Evolutionary conservation across 306 rosid species (phyloP), one percentile per base, ranked within the genome.

Genomic region (Medicago arabica): DNA sequence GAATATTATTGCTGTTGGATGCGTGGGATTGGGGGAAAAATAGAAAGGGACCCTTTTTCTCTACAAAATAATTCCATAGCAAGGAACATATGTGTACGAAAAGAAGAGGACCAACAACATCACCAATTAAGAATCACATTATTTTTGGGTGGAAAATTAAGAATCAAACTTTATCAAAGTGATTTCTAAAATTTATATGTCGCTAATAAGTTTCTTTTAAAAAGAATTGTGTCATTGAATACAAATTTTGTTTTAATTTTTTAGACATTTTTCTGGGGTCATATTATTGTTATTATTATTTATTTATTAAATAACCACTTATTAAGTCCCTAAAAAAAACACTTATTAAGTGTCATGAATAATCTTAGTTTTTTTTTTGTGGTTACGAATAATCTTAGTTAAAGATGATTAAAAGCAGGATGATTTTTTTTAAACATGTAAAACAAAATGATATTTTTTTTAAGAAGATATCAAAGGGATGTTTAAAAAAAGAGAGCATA

Each of bases 61-160:
- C 36, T 83, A 41, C 78, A 66, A 74, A 74, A 81, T 54, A 75
- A 70, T 75, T 76, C 54, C 74, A 59, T 2, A 10, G 12, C 25
- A 77, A 34, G 78, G 73, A 76, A 55, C 72, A 76, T 71, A 18
- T 64, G 44, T 83, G 71, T 78, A 69, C 75, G 71, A 75, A 82
- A 78, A 75, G 74, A 69, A 75, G 38, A 74, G 47, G 60, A 63
- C 67, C 72, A 38, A 25, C 54, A 34, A 46, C 16, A 60, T 63
- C 74, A 25, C 16, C 40, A n/a, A 70, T 64, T n/a, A 64, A 57
- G 71, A 71, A 79, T 46, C 38, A 34, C 38, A 34, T 34, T 34
- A 5, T 34, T 3, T 34, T 34, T 34, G 38, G 38, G 38, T 34
- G 38, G 38, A 34, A 34, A 13, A 49, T 49, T 49, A 49, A 49